Conservation (phyloP, 176 grass and related monocot species). For the Oryza nivara region DNA sequence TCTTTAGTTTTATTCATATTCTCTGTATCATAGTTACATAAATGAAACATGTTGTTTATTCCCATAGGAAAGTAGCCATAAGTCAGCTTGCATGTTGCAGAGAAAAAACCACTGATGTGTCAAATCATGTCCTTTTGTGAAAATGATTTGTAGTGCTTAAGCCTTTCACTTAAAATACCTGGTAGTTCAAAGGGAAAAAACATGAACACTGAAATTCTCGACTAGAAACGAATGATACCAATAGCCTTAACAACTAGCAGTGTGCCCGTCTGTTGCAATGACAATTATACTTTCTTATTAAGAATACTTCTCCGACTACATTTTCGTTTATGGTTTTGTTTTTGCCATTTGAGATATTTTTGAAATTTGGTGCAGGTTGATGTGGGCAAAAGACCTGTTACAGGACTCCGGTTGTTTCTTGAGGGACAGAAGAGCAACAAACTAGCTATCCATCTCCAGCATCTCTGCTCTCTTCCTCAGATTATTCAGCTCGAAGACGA, state of each 20-base stretch:
- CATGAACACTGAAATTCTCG: background rate
- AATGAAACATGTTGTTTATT: background rate
- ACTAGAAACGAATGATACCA: background rate
- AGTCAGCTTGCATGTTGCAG: background rate
- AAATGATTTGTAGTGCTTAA: background rate
- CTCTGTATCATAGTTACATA: background rate
- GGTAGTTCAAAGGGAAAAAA: background rate
- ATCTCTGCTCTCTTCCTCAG: slow-evolving; percentile 90
- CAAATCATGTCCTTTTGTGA: background rate
- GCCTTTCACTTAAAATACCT: background rate
- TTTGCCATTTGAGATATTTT: slow-evolving; percentile 3
- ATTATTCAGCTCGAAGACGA: slow-evolving; percentile 73
- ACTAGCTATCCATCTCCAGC: slow-evolving; percentile 92
- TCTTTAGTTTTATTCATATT: background rate
- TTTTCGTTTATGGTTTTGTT: slow-evolving; percentile 6
- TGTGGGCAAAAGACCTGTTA: slow-evolving; percentile 80
- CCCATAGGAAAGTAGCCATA: background rate
- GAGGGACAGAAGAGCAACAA: slow-evolving; percentile 96
- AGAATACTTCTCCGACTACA: background rate
- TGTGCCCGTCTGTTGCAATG: background rate
- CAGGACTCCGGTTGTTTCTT: slow-evolving; percentile 77
- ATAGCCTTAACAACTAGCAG: background rate
- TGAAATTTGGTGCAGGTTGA: slow-evolving; percentile 69
- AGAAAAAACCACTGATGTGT: background rate
- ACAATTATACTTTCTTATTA: background rate